Conservation (phyloP, 2,329 filamentous ascomycete genomes). For the Cladosporium sphaerospermum region DNA sequence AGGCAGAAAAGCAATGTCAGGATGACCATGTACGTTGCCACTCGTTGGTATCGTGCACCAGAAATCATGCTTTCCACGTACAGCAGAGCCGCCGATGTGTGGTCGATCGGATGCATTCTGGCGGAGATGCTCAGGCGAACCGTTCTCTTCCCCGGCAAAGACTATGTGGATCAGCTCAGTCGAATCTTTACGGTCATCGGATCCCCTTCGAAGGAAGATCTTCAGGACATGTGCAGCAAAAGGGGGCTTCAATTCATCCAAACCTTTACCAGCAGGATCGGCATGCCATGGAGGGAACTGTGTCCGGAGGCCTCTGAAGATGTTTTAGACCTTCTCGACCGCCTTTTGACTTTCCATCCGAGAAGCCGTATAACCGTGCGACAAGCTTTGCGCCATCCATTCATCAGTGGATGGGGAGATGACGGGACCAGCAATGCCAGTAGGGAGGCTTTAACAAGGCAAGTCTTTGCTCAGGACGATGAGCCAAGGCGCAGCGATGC, state of each 20-base stretch:
- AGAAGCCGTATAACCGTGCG: not conserved
- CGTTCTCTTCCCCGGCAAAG: conserved; percentile 94
- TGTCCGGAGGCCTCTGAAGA: not conserved
- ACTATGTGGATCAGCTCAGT: conserved; percentile 96
- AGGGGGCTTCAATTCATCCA: not conserved
- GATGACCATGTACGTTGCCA: conserved; percentile 97
- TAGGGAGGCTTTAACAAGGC: not conserved
- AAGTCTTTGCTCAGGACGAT: not conserved
- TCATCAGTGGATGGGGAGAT: conserved; percentile 51
- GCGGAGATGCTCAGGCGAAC: conserved; percentile 87
- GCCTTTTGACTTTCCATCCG: not conserved
- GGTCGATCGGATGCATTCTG: conserved; percentile 93
- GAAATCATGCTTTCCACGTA: conserved; percentile 99
- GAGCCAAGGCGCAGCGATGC: not conserved
- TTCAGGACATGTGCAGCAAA: conserved; percentile 41
- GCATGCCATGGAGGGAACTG: not conserved
- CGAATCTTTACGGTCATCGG: conserved; percentile 94
- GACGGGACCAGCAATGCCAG: not conserved
- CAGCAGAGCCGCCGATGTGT: conserved; percentile 97
- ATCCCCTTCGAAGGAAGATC: conserved; percentile 66
- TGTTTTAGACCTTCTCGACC: not conserved
- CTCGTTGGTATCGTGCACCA: conserved; percentile 90
- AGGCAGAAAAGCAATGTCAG: conserved; percentile 54
- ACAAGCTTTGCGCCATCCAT: not conserved
- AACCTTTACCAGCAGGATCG: not conserved